Percentiles rank a stretch among this genome's conserved stretches.
Evolutionary conservation across 2,329 filamentous ascomycete species (phyloP).

Genomic region (Fusarium abutilonis): DNA sequence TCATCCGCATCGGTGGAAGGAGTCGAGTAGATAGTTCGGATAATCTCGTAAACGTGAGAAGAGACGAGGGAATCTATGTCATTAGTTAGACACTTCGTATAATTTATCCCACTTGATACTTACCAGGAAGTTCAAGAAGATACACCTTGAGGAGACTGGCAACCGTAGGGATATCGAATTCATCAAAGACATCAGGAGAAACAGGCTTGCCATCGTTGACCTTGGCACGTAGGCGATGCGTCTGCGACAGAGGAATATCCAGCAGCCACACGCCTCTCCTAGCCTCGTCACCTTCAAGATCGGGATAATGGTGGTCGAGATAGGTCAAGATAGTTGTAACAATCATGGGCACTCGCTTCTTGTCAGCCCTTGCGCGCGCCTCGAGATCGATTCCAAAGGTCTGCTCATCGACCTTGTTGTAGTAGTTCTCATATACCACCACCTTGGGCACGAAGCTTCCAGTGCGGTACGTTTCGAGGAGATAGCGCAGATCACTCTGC

Average conservation of each 20-base stretch:
- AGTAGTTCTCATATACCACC: constrained; percentile 97
- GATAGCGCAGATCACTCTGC: constrained; percentile 85
- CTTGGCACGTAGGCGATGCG: constrained; percentile 82
- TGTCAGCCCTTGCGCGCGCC: constrained; percentile 88
- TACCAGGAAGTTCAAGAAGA: constrained; percentile 91
- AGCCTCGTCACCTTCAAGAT: constrained; percentile 95
- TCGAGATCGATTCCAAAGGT: constrained; percentile 99
- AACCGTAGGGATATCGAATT: constrained; percentile 93
- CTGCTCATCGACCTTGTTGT: constrained; percentile 97
- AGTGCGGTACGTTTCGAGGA: constrained; percentile 96
- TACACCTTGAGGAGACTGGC: constrained; percentile 94
- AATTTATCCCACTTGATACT: constrained; percentile 46
- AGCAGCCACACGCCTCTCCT: constrained; percentile 92
- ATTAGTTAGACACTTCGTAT: constrained; percentile 39
- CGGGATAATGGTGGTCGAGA: constrained; percentile 95
- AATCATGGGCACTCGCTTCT: constrained; percentile 92
- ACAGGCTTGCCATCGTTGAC: constrained; percentile 90
- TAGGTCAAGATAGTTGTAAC: constrained; percentile 94
- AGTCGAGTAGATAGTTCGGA: constrained; percentile 94
- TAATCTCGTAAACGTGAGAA: constrained; percentile 97
- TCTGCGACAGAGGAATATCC: constrained; percentile 85
- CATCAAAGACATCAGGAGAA: constrained; percentile 78
- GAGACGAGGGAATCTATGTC: constrained; percentile 91
- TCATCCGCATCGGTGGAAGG: constrained; percentile 80
- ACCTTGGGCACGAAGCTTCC: constrained; percentile 92